These are phyloP conservation scores for Phanerochaete carnosa DNA, from an alignment of 768 basidiomycete species.

Conservation along the genomic window DNA sequence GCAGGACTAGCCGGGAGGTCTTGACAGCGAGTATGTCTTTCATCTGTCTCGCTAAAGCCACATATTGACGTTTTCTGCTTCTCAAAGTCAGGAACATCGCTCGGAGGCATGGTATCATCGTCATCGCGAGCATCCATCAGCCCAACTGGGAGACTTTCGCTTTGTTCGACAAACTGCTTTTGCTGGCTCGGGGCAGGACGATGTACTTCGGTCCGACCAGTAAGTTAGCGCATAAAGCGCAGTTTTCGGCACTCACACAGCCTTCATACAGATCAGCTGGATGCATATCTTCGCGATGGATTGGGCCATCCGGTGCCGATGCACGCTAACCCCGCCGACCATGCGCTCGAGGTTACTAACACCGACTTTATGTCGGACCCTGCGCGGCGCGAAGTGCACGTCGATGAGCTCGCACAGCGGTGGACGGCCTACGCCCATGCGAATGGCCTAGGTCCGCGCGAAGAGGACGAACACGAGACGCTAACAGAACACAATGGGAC, in stretches of 20 bases:
- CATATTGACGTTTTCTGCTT: slow-evolving; percentile 23
- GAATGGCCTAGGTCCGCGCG: not conserved
- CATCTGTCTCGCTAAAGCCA: not conserved
- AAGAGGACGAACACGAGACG: slow-evolving; percentile 2
- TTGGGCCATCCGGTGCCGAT: slow-evolving; percentile 26
- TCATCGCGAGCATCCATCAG: slow-evolving; percentile 68
- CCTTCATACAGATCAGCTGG: slow-evolving; percentile 15
- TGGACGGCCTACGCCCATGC: slow-evolving; percentile 8
- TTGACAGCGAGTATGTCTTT: slow-evolving; percentile 34
- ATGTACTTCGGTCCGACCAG: slow-evolving; percentile 37
- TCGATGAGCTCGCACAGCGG: slow-evolving; percentile 6
- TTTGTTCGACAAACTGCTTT: slow-evolving; percentile 56
- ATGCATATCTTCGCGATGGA: slow-evolving; percentile 23
- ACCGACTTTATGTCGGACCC: slow-evolving; percentile 35
- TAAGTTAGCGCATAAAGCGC: slow-evolving; percentile 8
- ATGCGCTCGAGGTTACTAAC: slow-evolving; percentile 57
- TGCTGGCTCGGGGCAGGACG: slow-evolving; percentile 52
- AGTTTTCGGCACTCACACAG: slow-evolving; percentile 25
- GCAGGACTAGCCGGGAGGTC: slow-evolving; percentile 42
- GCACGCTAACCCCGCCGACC: slow-evolving; percentile 54
- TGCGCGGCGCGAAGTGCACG: not conserved
- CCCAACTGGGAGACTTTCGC: slow-evolving; percentile 58
- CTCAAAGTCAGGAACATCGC: slow-evolving; percentile 38
- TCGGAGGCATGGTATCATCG: slow-evolving; percentile 45
- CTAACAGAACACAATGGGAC: not conserved